Evolutionary conservation across 2,329 filamentous ascomycete species (phyloP), one percentile per base, ranked within the genome.

Genomic region (Allantophomopsis cytisporea): DNA sequence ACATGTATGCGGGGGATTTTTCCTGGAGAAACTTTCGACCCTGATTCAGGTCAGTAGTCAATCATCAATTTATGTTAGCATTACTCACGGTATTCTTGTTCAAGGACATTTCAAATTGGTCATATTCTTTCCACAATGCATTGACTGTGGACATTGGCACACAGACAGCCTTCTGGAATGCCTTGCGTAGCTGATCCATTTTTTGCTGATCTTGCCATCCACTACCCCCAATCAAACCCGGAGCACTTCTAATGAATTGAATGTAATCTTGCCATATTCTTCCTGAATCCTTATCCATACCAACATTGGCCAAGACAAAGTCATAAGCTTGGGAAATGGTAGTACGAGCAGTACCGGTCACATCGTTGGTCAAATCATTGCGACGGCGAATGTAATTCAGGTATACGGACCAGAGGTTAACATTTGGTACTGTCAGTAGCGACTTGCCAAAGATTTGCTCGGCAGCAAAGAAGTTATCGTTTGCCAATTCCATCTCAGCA

Each of bases 191-290:
- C 49, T 83, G 69, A 52, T 98, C 91, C 82, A 94, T 94, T 68
- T 98, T 98, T 56, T 96, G 91, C 61, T 89, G 83, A 55, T 96
- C 91, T 60, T 96, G 88, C 93, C 91, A 98, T 42, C 76, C 80
- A 42, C 71, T 80, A 34, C 89, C 91, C 18, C 88, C 89, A 42
- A 91, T 74, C 42, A 77, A 77, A 5, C 91, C 91, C 1, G 91
- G 91, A 0, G 83, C 85, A 31, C 76, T 83, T 55, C 87, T 88
- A 59, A 96, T 76, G 55, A 98, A 95, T 48, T 91, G 79, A 44
- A 98, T 80, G 53, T 96, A 96, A 48, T 98, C 91, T 43, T 82
- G 76, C 91, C 91, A 98, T 41, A 98, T 80, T 47, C 72, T 75
- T 30, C 87, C 89, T 10, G 88, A 81, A 53, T 94, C 86, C 53